These are phyloP conservation scores for Orychophragmus violaceus DNA, from an alignment of 345 rosid species.

Conservation along the genomic window DNA sequence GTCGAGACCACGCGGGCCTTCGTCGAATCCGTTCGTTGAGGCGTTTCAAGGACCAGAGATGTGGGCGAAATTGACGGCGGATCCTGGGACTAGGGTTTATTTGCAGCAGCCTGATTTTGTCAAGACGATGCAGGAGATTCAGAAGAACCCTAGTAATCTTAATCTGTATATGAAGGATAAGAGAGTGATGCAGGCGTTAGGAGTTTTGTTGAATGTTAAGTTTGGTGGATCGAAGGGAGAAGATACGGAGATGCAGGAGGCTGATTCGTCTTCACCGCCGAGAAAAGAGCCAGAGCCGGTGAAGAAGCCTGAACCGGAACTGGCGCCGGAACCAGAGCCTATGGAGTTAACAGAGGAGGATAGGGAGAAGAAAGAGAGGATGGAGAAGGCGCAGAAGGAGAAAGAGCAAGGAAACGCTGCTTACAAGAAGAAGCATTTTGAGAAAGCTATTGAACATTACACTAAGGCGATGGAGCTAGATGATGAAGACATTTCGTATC, in stretches of 20 bases:
- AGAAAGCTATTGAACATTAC: conserved; percentile 69
- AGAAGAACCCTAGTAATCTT: conserved; percentile 67
- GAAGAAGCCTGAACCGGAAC: conserved; percentile 22
- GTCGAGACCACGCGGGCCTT: conserved; percentile 35
- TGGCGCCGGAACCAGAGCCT: conserved; percentile 14
- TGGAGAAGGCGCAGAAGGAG: conserved; percentile 47
- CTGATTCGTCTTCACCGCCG: conserved; percentile 25
- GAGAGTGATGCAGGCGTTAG: conserved; percentile 94
- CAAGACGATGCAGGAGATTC: conserved; percentile 84
- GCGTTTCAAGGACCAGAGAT: conserved; percentile 79
- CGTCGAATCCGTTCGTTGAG: conserved; percentile 56
- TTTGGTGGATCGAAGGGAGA: conserved; percentile 40
- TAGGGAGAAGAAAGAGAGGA: conserved; percentile 32
- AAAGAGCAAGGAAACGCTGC: conserved; percentile 84
- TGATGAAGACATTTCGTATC: conserved; percentile 77
- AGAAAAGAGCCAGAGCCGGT: conserved; percentile 17
- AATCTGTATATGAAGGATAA: conserved; percentile 79
- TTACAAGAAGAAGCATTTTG: conserved; percentile 91
- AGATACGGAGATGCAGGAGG: conserved; percentile 51
- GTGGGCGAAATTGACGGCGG: conserved; percentile 95
- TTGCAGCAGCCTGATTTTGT: conserved; percentile 81
- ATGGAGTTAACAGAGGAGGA: conserved; percentile 34
- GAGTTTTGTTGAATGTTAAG: conserved; percentile 74
- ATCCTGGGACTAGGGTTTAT: conserved; percentile 61
- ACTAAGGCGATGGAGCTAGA: conserved; percentile 77